These are phyloP conservation scores for Fomitiporia mediterranea DNA, from an alignment of 1,284 basidiomycete genomes.

Conservation along the genomic window DNA sequence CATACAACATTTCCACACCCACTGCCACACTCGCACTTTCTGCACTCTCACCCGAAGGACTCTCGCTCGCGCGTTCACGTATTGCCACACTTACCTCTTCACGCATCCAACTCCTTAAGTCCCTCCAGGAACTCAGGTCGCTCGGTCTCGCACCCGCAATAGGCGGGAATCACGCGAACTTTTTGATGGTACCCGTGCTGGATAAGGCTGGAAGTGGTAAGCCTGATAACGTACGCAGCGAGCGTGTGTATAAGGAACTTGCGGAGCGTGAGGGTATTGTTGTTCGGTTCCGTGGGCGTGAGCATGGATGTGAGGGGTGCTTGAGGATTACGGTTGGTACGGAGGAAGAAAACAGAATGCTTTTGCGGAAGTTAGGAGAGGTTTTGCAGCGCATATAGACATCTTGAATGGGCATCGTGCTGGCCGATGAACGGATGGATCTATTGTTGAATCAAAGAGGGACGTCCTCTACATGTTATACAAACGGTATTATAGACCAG, in stretches of 20 bases:
- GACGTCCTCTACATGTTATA: too few species aligned
- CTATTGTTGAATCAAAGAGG: too few species aligned
- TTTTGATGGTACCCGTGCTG: slow-evolving; percentile 80
- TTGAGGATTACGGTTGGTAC: slow-evolving; percentile 90
- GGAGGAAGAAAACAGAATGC: slow-evolving; percentile 67
- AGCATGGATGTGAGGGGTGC: slow-evolving; percentile 85
- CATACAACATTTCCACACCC: slow-evolving; percentile 94
- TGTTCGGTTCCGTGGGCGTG: slow-evolving; percentile 84
- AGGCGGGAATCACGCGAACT: slow-evolving; percentile 90
- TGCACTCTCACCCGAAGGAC: slow-evolving; percentile 65
- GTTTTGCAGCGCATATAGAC: slow-evolving; percentile 35
- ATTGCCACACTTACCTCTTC: slow-evolving; percentile 56
- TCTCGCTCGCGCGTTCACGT: slow-evolving; percentile 65
- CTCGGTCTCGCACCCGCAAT: slow-evolving; percentile 69
- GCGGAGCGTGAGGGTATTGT: slow-evolving; percentile 88
- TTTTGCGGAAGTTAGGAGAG: slow-evolving; percentile 44
- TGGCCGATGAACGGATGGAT: too few species aligned
- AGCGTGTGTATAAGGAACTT: slow-evolving; percentile 74
- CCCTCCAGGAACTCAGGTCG: slow-evolving; percentile 41
- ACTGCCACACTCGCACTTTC: slow-evolving; percentile 82
- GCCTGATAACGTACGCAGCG: slow-evolving; percentile 70
- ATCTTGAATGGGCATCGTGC: too few species aligned
- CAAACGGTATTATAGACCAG: too few species aligned
- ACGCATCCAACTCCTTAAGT: slow-evolving; percentile 49
- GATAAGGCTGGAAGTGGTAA: slow-evolving; percentile 39